phyloP scores from a whole-genome alignment of 2,329 filamentous ascomycete species.

The Trichophyton verrucosum region DNA sequence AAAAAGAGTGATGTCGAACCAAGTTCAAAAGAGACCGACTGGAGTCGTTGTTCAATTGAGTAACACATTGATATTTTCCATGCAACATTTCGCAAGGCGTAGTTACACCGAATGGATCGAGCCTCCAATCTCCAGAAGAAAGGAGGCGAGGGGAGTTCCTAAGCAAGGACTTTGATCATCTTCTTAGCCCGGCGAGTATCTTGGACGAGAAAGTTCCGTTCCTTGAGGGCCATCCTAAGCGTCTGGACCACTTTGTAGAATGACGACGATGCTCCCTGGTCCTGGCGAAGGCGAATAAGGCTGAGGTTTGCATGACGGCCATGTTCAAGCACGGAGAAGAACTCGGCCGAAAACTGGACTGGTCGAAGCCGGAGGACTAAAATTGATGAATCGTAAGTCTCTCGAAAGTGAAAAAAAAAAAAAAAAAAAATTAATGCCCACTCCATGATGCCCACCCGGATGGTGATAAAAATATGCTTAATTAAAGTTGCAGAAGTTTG shows the following conservation, averaged over 20 bases:
- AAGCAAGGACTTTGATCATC: conserved; percentile 41
- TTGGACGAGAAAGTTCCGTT: conserved; percentile 54
- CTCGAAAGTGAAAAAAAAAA: not conserved
- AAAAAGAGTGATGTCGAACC: not conserved
- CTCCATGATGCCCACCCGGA: not conserved
- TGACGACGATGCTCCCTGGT: conserved; percentile 79
- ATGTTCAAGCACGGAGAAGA: conserved; percentile 82
- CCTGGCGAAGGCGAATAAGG: conserved; percentile 76
- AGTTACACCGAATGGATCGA: not conserved
- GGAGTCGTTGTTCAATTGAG: not conserved
- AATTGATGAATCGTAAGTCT: not conserved
- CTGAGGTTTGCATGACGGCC: conserved; percentile 63
- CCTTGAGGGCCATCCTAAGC: conserved; percentile 55
- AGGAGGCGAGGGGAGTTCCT: not conserved
- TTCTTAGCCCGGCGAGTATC: conserved; percentile 56
- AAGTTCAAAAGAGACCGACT: not conserved
- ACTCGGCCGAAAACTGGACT: conserved; percentile 74
- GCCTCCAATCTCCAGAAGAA: not conserved
- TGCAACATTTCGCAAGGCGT: not conserved
- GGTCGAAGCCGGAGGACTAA: conserved; percentile 69
- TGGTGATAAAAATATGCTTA: not conserved
- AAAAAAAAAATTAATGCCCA: not conserved
- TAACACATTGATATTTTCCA: not conserved
- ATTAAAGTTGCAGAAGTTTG: not conserved
- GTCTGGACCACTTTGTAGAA: conserved; percentile 75